A percentile compares a stretch with the other conserved stretches of the same genome.
Conservation (phyloP, 129 eudicot genomes). For the Chrysanthemum seticuspe region DNA sequence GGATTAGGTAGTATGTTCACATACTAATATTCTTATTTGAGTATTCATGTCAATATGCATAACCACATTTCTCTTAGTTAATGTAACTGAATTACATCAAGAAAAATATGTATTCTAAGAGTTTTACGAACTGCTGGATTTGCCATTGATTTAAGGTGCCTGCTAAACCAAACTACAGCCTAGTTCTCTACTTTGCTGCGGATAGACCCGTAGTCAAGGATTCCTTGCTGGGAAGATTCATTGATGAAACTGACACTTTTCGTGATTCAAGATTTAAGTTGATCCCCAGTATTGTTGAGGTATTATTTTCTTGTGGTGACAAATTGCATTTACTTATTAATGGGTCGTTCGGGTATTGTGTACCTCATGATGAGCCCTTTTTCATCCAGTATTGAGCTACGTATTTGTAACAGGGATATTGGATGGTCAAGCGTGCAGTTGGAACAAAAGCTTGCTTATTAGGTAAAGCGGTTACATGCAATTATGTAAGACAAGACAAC, state of each 20-base stretch:
- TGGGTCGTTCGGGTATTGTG: too few relatives aligned
- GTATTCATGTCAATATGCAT: too few relatives aligned
- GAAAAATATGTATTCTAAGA: too few relatives aligned
- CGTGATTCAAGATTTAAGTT: constrained; percentile 94
- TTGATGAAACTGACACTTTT: constrained; percentile 77
- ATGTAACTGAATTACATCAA: too few relatives aligned
- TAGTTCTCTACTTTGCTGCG: constrained; percentile 90
- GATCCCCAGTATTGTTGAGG: constrained; percentile 93
- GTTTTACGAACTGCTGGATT: too few relatives aligned
- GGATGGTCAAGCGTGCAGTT: constrained; percentile 99
- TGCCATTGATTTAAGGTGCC: constrained; percentile 64
- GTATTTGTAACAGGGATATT: constrained; percentile 74
- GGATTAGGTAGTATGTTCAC: too few relatives aligned
- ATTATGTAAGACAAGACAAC: constrained; percentile 82
- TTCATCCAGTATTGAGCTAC: not conserved
- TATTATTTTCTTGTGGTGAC: constrained; percentile 20
- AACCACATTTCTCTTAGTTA: too few relatives aligned
- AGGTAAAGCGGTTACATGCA: constrained; percentile 95
- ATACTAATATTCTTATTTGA: too few relatives aligned
- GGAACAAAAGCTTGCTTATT: constrained; percentile 94
- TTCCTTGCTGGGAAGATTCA: constrained; percentile 77
- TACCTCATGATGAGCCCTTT: too few relatives aligned
- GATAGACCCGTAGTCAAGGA: constrained; percentile 76
- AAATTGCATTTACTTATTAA: not conserved
- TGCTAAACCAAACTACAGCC: constrained; percentile 89